Evolutionary conservation across 495 filamentous ascomycete species (phyloP).

Genomic region (Amniculicola lignicola): DNA sequence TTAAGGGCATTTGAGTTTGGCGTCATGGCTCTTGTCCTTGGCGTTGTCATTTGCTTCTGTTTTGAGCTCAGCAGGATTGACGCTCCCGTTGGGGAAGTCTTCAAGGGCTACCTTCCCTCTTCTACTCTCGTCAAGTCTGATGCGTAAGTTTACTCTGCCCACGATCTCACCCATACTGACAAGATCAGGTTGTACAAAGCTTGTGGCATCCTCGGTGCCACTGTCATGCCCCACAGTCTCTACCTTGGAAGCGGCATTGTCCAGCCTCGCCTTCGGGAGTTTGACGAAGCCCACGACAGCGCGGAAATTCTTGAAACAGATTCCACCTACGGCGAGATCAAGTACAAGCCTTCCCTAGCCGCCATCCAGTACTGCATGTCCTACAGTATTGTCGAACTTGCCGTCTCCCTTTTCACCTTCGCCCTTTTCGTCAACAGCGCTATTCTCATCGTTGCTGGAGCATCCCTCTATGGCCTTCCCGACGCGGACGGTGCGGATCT

Average conservation of each 20-base stretch:
- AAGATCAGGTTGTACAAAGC: conserved; percentile 71
- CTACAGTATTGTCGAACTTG: conserved; percentile 69
- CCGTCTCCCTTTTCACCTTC: conserved; percentile 80
- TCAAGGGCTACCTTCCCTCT: conserved; percentile 80
- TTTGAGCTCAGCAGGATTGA: conserved; percentile 80
- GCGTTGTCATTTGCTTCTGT: conserved; percentile 87
- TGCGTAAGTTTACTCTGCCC: conserved; percentile 46
- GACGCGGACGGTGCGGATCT: conserved; percentile 65
- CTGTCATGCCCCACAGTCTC: conserved; percentile 90
- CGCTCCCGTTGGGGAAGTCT: conserved; percentile 70
- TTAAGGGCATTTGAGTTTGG: conserved; percentile 77
- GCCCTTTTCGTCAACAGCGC: conserved; percentile 89
- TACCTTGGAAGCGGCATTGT: conserved; percentile 89
- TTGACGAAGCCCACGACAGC: conserved; percentile 50
- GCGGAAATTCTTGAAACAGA: conserved; percentile 14
- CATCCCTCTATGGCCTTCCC: conserved; percentile 61
- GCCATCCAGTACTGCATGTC: conserved; percentile 77
- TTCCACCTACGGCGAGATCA: conserved; percentile 25
- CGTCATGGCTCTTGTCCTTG: conserved; percentile 74
- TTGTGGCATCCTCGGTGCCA: conserved; percentile 88
- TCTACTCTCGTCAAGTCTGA: conserved; percentile 65
- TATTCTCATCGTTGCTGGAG: conserved; percentile 85
- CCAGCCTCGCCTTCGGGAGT: conserved; percentile 75
- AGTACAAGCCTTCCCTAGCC: conserved; percentile 72
- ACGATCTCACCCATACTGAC: not conserved